A percentile compares a stretch with the other conserved stretches of the same genome.
phyloP scores from a whole-genome alignment of 73 alveolate species.

The Symbiodinium natans region DNA sequence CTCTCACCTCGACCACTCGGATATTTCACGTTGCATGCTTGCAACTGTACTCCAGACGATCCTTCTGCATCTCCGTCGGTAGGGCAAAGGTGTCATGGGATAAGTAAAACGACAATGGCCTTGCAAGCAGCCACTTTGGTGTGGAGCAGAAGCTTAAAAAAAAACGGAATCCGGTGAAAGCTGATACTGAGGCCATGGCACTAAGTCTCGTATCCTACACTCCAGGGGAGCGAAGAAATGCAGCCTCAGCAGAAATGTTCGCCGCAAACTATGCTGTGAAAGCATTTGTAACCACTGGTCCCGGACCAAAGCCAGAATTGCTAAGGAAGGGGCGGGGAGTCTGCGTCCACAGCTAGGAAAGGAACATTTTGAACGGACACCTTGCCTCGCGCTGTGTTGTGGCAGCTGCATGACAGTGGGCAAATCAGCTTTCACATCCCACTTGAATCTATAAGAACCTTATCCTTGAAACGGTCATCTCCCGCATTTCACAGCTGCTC shows the following conservation, averaged over 20 bases:
- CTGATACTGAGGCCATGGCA: neutral
- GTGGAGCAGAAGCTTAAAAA: neutral
- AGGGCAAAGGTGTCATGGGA: constrained; percentile 88
- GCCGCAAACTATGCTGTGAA: too few species aligned
- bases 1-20: too few species aligned
- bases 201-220: constrained; percentile 52
- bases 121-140: neutral
- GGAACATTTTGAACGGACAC: constrained; percentile 76
- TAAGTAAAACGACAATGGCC: constrained; percentile 81
- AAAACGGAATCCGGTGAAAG: neutral
- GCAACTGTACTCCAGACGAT: too few species aligned
- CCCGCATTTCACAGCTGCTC: too few species aligned
- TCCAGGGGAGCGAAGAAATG: constrained; percentile 47
- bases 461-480: too few species aligned
- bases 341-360: constrained; percentile 87
- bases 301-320: too few species aligned
- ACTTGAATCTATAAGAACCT: too few species aligned
- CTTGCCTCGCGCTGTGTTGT: constrained; percentile 8
- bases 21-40: too few species aligned
- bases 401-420: neutral
- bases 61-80: constrained; percentile 92
- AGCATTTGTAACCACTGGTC: too few species aligned
- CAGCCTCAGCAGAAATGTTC: constrained; percentile 26
- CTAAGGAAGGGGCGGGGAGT: constrained; percentile 44
- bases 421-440: neutral